Base-by-base conservation (phyloP, 2,329 filamentous ascomycete genomes). In the Nemania sp. region DNA sequence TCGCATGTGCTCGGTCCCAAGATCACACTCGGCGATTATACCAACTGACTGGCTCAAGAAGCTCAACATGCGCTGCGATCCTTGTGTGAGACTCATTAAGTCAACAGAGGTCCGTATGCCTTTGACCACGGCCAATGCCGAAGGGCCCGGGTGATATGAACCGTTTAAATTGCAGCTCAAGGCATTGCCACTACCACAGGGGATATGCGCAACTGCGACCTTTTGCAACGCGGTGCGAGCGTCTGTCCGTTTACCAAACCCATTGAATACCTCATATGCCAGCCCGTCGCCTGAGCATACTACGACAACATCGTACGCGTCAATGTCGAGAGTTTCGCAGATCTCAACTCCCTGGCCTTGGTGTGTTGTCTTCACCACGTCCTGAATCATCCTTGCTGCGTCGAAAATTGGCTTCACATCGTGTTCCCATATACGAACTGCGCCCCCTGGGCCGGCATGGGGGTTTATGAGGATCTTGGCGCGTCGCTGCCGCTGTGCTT, bases 181-280 rank as follows among this genome's bases (percentile, higher is more conserved):
- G 24, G 93, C 96, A 79, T 99, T 99, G 5, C 96, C 96, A 57
- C 93, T 96, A 15, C 96, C 96, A 77, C 94, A 97, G 1, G 96
- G 96, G 41, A 99, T 86, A 76, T 97, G 93, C 24, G 90, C 91
- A 1, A 99, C 89, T 0, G 96, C 93, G 15, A 98, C 82, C 75
- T 90, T 92, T 24, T 85, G 82, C 68, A 99, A 82, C 0, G 95
- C 96, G 63, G 86, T 86, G 35, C 85, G 84, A 22, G 94, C 94
- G 80, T 98, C 92, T 4, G 86, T 77, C 45, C 93, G 90, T 80
- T 89, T 91, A 15, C 88, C 94, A 35, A 99, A 82, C 0, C 96
- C 96, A 77, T 99, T 98, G 83, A 98, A 97, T 8, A 97, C 92
- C 80, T 99, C 96, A 78, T 97, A 92, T 0, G 93, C 91, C 45